Base-by-base conservation (phyloP, 345 rosid genomes). In the Garcia nutans region DNA sequence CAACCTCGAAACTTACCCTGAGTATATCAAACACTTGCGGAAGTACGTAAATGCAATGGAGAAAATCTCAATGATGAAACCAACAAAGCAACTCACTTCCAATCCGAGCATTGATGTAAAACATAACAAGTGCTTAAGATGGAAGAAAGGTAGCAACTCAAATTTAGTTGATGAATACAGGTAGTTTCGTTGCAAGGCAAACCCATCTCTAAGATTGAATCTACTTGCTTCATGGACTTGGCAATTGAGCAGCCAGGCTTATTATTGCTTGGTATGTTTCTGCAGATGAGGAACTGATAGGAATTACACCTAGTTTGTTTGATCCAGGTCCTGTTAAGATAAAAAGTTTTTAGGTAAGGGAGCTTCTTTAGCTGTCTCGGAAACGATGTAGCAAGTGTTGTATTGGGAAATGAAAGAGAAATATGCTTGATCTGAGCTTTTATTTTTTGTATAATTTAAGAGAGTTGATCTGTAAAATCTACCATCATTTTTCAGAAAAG, bases 1-100 rank as follows among this genome's bases (percentile, higher is more conserved):
- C 86, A 92, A 93, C 86, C 92, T 96, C 2, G 99, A 96, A 88
- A 92, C 95, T 7, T 92, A 87, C 52, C 99, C 99, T 0, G 98
- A 93, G 76, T 96, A 90, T 85, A 96, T 96, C 50, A 90, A 88
- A 76, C 98, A 96, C 81, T 78, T 96, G 56, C 86, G 93, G 49
- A 89, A 88, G 86, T 96, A 85, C 85, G 74, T 93, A 44, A 93
- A 87, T 60, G 89, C 97, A 0, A 92, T 96, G 98, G 99, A 93
- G 95, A 93, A 89, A 79, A 88, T 93, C 73, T 80, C 90, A 15
- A 65, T 87, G 52, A 84, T 86, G 7, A 89, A 86, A 73, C 90
- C 91, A 3, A 28, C 90, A 10, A 74, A 81, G 22, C 90, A 85
- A 73, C 86, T 85, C 26, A 76, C 84, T 9, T 71, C 85, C 41